phyloP scores from a whole-genome alignment of 305 asterid genomes.

The Vinca major region DNA sequence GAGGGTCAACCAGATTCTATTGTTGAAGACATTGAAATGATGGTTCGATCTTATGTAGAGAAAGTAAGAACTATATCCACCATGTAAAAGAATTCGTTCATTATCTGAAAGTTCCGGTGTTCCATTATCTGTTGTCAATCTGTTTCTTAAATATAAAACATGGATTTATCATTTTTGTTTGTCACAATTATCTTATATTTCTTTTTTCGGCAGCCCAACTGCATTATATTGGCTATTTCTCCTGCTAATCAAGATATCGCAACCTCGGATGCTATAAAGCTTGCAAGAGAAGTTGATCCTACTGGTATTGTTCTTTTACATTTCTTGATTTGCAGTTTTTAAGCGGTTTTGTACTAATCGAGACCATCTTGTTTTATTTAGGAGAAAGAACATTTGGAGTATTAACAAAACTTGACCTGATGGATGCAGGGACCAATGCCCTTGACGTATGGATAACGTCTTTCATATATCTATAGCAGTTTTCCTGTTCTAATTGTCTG shows the following conservation, averaged over 20 bases:
- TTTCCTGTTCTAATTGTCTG: slow-evolving; percentile 10
- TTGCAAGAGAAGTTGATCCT: slow-evolving; percentile 94
- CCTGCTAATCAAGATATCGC: slow-evolving; percentile 99
- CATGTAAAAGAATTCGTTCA: slow-evolving; percentile 3
- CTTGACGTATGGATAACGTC: slow-evolving; percentile 62
- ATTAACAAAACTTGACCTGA: slow-evolving; percentile 85
- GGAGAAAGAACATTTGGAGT: slow-evolving; percentile 98
- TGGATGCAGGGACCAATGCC: slow-evolving; percentile 92
- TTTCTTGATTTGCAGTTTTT: slow-evolving; percentile 1
- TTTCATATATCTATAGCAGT: slow-evolving; percentile 11
- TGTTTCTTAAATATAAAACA: background rate
- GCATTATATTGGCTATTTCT: slow-evolving; percentile 94
- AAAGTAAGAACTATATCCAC: slow-evolving; percentile 43
- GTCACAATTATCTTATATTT: background rate
- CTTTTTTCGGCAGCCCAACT: slow-evolving; percentile 53
- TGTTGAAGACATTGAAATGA: slow-evolving; percentile 89
- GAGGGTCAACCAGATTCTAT: slow-evolving; percentile 90
- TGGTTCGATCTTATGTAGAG: slow-evolving; percentile 96
- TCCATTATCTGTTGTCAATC: background rate
- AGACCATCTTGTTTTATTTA: slow-evolving; percentile 17
- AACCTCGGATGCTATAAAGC: slow-evolving; percentile 95
- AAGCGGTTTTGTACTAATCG: slow-evolving; percentile 8
- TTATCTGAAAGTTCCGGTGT: no score
- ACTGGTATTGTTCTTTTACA: slow-evolving; percentile 39
- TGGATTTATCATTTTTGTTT: background rate